Evolutionary conservation across 805 yeast species (phyloP).

Genomic region (Zygotorulaspora sp.): DNA sequence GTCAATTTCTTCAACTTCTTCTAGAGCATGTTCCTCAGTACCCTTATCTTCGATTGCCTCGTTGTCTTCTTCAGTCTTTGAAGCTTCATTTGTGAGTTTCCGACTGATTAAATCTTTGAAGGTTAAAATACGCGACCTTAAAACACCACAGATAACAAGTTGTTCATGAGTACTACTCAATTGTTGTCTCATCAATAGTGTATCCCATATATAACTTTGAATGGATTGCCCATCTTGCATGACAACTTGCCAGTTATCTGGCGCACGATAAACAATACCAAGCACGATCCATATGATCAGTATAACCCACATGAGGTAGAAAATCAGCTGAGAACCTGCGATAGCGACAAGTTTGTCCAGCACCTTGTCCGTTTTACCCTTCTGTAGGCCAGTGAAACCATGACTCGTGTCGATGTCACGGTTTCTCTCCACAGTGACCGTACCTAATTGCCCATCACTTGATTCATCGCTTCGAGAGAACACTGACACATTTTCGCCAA

Average conservation of each 20-base stretch:
- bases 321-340: conserved; percentile 30
- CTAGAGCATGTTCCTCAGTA: background rate
- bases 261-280: conserved; percentile 31
- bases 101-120: conserved; percentile 16
- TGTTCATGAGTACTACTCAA: conserved; percentile 30
- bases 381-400: conserved; percentile 29
- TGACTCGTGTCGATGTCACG: conserved; percentile 21
- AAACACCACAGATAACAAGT: conserved; percentile 23
- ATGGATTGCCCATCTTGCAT: conserved; percentile 42
- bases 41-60: background rate
- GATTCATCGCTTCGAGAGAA: conserved; percentile 18
- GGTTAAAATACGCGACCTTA: conserved; percentile 32
- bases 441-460: conserved; percentile 12
- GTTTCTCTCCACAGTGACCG: conserved; percentile 14
- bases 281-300: conserved; percentile 29
- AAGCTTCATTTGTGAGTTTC: background rate
- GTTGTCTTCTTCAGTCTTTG: background rate
- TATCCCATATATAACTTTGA: conserved; percentile 40
- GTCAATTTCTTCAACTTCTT: conserved; percentile 3
- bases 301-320: conserved; percentile 28
- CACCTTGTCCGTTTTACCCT: conserved; percentile 20
- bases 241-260: conserved; percentile 39
- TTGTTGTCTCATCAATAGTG: conserved; percentile 41
- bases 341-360: conserved; percentile 26
- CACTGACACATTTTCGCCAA: conserved; percentile 8